These are phyloP conservation scores for Fusarium fujikuroi DNA, from an alignment of 2,329 filamentous ascomycete species.

Conservation along the genomic window DNA sequence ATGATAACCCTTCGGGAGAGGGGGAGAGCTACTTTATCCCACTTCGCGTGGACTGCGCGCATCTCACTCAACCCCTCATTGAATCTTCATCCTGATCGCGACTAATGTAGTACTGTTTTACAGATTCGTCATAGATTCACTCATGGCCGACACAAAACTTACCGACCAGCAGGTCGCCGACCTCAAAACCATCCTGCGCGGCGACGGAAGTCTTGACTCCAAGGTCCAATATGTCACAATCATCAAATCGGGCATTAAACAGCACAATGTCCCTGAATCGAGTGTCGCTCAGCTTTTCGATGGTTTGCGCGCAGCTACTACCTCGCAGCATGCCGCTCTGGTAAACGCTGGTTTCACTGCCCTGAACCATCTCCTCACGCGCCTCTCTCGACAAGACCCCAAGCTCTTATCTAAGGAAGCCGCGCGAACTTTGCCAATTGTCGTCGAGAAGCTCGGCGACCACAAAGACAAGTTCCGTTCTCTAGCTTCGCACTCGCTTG, in stretches of 20 bases:
- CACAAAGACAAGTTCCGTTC: slow-evolving; percentile 85
- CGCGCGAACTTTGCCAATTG: slow-evolving; percentile 74
- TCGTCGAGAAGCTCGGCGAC: slow-evolving; percentile 89
- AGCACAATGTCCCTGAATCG: slow-evolving; percentile 85
- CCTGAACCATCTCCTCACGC: slow-evolving; percentile 86
- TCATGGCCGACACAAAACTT: slow-evolving; percentile 66
- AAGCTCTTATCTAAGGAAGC: slow-evolving; percentile 77
- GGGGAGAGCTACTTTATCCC: slow-evolving; percentile 21
- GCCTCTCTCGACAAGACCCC: slow-evolving; percentile 85
- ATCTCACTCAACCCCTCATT: slow-evolving; percentile 8
- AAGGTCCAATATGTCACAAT: slow-evolving; percentile 77
- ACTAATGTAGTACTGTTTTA: slow-evolving; percentile 10
- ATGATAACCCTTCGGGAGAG: slow-evolving; percentile 28
- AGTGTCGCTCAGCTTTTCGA: slow-evolving; percentile 82
- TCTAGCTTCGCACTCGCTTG: slow-evolving; percentile 78
- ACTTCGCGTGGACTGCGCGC: slow-evolving; percentile 27
- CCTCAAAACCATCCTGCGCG: slow-evolving; percentile 63
- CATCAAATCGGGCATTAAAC: slow-evolving; percentile 90
- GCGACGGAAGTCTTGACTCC: slow-evolving; percentile 73
- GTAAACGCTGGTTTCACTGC: slow-evolving; percentile 88
- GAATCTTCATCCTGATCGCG: slow-evolving; percentile 5
- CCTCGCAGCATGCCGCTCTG: slow-evolving; percentile 79
- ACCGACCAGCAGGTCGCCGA: slow-evolving; percentile 68
- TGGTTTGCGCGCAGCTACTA: slow-evolving; percentile 78
- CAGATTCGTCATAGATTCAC: slow-evolving; percentile 37